Percentiles rank a stretch among this genome's conserved stretches.
phyloP scores from a whole-genome alignment of 495 filamentous ascomycete genomes.

The Margaritispora aquatica region DNA sequence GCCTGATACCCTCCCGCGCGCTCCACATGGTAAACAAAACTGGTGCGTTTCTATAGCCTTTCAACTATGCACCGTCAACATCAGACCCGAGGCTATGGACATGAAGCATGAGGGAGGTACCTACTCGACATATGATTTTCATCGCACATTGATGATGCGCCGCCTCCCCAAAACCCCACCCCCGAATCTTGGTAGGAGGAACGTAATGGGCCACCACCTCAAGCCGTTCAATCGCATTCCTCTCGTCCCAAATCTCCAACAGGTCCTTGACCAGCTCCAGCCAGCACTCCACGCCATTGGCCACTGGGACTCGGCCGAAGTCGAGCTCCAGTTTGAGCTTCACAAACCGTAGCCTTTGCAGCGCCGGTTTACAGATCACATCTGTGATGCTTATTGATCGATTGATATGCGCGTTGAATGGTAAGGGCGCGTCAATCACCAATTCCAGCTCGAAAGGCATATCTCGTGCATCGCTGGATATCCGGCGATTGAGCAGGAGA shows the following conservation, averaged over 20 bases:
- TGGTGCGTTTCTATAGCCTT: not conserved
- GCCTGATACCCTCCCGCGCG: not conserved
- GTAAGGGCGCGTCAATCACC: not conserved
- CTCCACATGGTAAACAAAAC: not conserved
- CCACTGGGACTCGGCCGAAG: not conserved
- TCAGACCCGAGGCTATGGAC: too few species aligned
- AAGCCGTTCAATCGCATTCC: not conserved
- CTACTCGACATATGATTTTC: not conserved
- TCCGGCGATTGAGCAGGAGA: slow-evolving; percentile 1
- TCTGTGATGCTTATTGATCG: not conserved
- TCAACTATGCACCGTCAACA: not conserved
- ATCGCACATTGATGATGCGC: not conserved
- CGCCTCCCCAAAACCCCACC: not conserved
- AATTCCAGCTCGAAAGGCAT: not conserved
- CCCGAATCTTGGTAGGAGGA: not conserved
- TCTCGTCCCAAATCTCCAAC: not conserved
- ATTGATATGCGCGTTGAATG: not conserved
- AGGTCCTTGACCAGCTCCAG: not conserved
- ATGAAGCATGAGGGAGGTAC: too few species aligned
- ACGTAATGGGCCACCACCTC: not conserved
- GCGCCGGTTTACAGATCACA: not conserved
- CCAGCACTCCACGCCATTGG: not conserved
- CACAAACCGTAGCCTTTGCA: slow-evolving; percentile 2
- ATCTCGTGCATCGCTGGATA: not conserved
- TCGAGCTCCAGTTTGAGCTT: not conserved